Conservation (phyloP, 2,329 filamentous ascomycete species). For the Paraphoma chrysanthemicola region DNA sequence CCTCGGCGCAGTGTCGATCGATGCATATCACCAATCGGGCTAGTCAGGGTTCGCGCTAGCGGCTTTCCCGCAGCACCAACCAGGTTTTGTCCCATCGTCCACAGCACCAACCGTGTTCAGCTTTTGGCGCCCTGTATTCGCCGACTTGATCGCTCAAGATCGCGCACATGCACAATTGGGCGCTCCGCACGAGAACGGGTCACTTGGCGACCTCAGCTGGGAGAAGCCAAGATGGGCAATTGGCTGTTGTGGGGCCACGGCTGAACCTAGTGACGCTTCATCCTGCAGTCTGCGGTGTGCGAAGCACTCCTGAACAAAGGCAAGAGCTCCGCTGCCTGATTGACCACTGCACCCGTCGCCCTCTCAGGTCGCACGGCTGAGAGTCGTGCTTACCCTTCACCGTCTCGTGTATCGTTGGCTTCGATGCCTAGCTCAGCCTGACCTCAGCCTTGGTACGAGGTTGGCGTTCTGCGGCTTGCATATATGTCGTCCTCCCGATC, state of each 20-base stretch:
- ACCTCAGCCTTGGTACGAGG: slow-evolving; percentile 7
- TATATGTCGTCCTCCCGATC: slow-evolving; percentile 1
- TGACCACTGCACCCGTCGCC: slow-evolving; percentile 3
- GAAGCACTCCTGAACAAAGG: background rate
- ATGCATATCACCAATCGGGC: background rate
- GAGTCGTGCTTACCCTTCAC: slow-evolving; percentile 6
- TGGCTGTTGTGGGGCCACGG: slow-evolving; percentile 8
- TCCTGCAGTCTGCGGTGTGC: slow-evolving; percentile 10
- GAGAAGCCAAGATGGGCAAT: slow-evolving; percentile 5
- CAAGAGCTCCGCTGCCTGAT: background rate
- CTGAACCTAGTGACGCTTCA: slow-evolving; percentile 1
- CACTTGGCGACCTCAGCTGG: slow-evolving; percentile 23
- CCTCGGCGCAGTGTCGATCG: slow-evolving; percentile 1
- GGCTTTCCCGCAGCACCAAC: slow-evolving; percentile 4
- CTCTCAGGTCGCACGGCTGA: background rate
- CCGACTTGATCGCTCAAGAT: background rate
- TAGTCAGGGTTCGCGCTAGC: background rate
- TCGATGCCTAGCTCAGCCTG: slow-evolving; percentile 1
- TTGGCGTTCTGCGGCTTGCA: background rate
- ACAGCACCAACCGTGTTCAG: slow-evolving; percentile 1
- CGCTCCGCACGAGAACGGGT: slow-evolving; percentile 6
- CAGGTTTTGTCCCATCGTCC: background rate
- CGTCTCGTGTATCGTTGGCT: slow-evolving; percentile 2
- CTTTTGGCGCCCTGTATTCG: background rate
- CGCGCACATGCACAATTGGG: slow-evolving; percentile 23